Conservation (phyloP, 805 yeast genomes). For the Debaryomyces tyrocola region DNA sequence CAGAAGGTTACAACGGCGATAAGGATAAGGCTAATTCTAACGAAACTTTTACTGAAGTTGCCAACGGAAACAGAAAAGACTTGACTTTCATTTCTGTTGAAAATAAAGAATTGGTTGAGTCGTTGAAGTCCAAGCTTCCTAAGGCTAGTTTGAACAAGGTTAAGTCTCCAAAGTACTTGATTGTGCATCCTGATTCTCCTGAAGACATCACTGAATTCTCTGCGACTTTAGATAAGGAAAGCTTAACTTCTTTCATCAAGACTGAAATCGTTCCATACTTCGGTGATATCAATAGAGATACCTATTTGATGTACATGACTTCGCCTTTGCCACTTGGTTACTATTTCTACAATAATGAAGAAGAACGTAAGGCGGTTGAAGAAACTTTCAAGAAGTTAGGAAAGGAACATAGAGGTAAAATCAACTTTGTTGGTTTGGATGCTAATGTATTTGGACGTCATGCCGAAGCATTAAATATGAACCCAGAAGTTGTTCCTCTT, state of each 20-base stretch:
- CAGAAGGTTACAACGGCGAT: conserved; percentile 23
- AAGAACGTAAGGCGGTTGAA: conserved; percentile 59
- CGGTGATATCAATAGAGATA: conserved; percentile 82
- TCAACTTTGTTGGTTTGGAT: conserved; percentile 87
- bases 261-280: conserved; percentile 76
- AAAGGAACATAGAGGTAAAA: conserved; percentile 71
- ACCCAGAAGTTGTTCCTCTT: conserved; percentile 79
- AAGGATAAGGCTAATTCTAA: conserved; percentile 32
- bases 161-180: conserved; percentile 40
- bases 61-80: conserved; percentile 63
- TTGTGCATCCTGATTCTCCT: conserved; percentile 47
- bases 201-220: conserved; percentile 49
- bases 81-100: conserved; percentile 52
- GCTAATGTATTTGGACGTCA: conserved; percentile 80
- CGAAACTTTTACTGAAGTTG: conserved; percentile 61
- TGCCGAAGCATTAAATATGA: conserved; percentile 80
- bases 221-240: conserved; percentile 28
- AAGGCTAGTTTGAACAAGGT: conserved; percentile 21
- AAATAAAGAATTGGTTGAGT: conserved; percentile 39
- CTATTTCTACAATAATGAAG: conserved; percentile 74
- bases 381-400: conserved; percentile 62
- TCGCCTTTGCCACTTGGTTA: conserved; percentile 80
- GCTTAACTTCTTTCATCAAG: conserved; percentile 49
- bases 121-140: conserved; percentile 34
- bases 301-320: conserved; percentile 72